Base-by-base conservation (phyloP, 805 yeast species). In the Ogataea corticis region DNA sequence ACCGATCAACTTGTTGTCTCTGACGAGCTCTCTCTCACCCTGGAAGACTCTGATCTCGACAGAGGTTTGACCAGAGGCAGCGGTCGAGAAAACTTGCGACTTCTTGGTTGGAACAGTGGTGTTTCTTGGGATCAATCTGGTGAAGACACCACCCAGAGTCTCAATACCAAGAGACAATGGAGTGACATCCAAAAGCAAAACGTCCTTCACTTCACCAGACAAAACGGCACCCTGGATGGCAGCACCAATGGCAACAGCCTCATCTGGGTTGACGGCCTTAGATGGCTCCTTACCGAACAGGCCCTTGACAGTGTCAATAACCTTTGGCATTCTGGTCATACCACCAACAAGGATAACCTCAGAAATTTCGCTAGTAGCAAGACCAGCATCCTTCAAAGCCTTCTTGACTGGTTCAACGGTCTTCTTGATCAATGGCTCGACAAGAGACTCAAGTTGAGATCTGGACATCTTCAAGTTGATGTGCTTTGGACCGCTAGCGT, bases 11-110 rank as follows among this genome's bases (percentile, higher is more conserved):
- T 91, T 90, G 87, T 90, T 90, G 80, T 90, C 97, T 77, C 96
- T 86, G 65, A 92, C 96, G 67, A 91, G 83, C 77, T 90, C 97
- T 80, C 97, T 87, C 81, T 90, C 97, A 79, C 97, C 97, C 79
- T 90, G 97, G 96, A 88, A 91, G 50, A 90, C 97, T 77, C 97
- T 85, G 75, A 90, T 90, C 78, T 89, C 96, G 60, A 89, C 96
- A 61, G 96, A 86, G 55, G 96, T 89, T 79, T 89, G 97, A 69
- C 96, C 96, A 61, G 92, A 86, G 56, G 96, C 90, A 54, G 96
- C 96, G 62, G 97, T 89, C 44, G 96, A 88, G 85, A 91, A 90
- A 63, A 90, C 83, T 77, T 90, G 97, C 39, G 96, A 87, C 77
- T 90, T 90, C 82, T 89, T 88, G 62, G 96, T 89, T 71, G 97